Percentiles rank a stretch among this genome's conserved stretches.
Evolutionary conservation across 1,139 yeast species (phyloP).

Genomic region (Debaryomyces sp.): DNA sequence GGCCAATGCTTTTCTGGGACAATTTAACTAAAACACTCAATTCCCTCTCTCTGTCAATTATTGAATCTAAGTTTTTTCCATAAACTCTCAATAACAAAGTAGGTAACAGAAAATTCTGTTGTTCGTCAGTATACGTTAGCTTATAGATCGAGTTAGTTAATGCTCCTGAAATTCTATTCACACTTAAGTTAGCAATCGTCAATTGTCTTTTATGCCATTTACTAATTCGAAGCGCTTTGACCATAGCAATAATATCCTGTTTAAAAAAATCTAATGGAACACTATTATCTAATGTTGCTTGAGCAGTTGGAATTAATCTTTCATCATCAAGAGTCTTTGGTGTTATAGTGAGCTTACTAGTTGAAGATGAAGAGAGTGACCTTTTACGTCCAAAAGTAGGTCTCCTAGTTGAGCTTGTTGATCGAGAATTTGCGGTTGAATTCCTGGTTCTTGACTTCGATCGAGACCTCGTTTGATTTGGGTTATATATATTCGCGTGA

Average conservation of each 20-base stretch:
- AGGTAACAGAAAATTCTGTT: constrained; percentile 33
- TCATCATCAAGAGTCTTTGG: constrained; percentile 33
- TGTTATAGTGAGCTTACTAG: constrained; percentile 25
- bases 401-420: constrained; percentile 40
- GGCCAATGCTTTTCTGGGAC: constrained; percentile 81
- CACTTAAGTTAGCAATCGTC: constrained; percentile 48
- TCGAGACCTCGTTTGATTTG: constrained; percentile 29
- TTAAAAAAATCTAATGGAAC: constrained; percentile 84
- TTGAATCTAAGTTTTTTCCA: constrained; percentile 86
- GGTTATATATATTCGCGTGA: constrained; percentile 1
- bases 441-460: constrained; percentile 42
- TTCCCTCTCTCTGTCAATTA: constrained; percentile 86
- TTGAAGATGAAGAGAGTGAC: constrained; percentile 35
- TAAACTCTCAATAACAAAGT: constrained; percentile 74
- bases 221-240: constrained; percentile 66
- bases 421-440: constrained; percentile 37
- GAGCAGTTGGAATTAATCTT: constrained; percentile 39
- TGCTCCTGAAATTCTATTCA: constrained; percentile 81
- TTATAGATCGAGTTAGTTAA: constrained; percentile 88
- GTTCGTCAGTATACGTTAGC: constrained; percentile 46
- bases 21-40: constrained; percentile 71
- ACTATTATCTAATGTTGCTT: constrained; percentile 61
- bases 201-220: constrained; percentile 69
- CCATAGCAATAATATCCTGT: constrained; percentile 71
- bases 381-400: constrained; percentile 34